phyloP scores from a whole-genome alignment of 2,329 filamentous ascomycete genomes.

The Anthostomella pinea region DNA sequence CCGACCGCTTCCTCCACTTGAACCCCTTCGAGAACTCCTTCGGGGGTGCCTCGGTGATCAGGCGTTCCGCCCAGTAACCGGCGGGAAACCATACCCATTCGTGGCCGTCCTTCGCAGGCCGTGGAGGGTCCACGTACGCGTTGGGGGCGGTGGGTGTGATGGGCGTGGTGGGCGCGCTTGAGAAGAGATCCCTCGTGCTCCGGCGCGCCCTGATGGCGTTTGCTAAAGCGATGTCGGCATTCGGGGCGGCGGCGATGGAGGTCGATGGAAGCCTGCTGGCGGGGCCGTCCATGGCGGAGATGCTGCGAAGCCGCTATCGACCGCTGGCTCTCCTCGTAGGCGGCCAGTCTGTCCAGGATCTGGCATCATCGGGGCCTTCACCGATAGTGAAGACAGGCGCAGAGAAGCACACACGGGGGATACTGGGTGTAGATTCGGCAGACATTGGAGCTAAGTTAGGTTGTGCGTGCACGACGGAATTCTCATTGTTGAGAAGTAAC shows the following conservation, averaged over 20 bases:
- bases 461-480: too few relatives aligned
- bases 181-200: slow-evolving; percentile 16
- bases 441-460: too few relatives aligned
- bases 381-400: slow-evolving; percentile 8
- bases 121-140: slow-evolving; percentile 48
- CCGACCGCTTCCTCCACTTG: slow-evolving; percentile 40
- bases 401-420: slow-evolving; percentile 8
- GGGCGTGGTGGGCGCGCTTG: slow-evolving; percentile 9
- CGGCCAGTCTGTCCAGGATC: slow-evolving; percentile 18
- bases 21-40: slow-evolving; percentile 35
- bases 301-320: slow-evolving; percentile 25
- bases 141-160: slow-evolving; percentile 8
- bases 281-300: slow-evolving; percentile 29
- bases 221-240: slow-evolving; percentile 2
- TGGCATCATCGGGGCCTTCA: slow-evolving; percentile 14
- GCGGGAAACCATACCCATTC: slow-evolving; percentile 65
- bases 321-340: slow-evolving; percentile 14
- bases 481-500: too few relatives aligned
- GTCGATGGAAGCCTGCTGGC: slow-evolving; percentile 23
- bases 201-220: slow-evolving; percentile 7
- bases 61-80: slow-evolving; percentile 62
- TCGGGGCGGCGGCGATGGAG: slow-evolving; percentile 12
- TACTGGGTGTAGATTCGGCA: too few relatives aligned
- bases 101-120: slow-evolving; percentile 50
- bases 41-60: slow-evolving; percentile 29